Conservation (phyloP, 139 green algal species). For the Microglena sp. region DNA sequence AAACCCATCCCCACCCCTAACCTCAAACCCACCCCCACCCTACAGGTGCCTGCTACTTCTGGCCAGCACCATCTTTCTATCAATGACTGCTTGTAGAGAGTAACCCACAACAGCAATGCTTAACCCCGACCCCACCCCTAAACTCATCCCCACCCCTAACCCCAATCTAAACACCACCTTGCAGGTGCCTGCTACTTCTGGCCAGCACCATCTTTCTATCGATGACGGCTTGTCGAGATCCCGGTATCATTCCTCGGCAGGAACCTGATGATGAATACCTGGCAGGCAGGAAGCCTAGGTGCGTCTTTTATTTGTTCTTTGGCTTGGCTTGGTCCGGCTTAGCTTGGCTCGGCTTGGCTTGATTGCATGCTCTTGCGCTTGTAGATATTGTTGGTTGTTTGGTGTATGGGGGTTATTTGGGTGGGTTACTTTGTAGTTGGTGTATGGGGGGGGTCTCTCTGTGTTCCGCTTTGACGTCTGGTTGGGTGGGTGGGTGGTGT, state of each 20-base stretch:
- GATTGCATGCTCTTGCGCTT: too few species aligned
- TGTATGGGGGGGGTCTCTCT: too few species aligned
- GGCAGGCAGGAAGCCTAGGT: slow-evolving; percentile 32
- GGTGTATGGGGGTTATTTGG: too few species aligned
- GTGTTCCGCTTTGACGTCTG: too few species aligned
- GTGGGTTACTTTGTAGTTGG: too few species aligned
- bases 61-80: background rate
- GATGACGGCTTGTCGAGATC: slow-evolving; percentile 73
- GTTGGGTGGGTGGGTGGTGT: too few species aligned
- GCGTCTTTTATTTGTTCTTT: slow-evolving; percentile 7
- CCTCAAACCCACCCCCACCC: background rate
- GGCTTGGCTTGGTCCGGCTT: background rate
- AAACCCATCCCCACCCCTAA: background rate
- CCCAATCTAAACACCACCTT: background rate
- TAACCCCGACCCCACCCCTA: background rate
- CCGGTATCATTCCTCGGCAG: slow-evolving; percentile 81
- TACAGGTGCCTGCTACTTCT: background rate
- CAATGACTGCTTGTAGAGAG: too few species aligned
- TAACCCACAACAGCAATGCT: background rate
- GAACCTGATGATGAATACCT: slow-evolving; percentile 63
- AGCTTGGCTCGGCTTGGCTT: background rate
- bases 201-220: slow-evolving; percentile 50
- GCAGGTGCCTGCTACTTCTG: slow-evolving; percentile 36
- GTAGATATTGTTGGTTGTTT: background rate
- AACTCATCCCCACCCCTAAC: background rate